A percentile compares a stretch with the other conserved stretches of the same genome.
Conservation (phyloP, 2,329 filamentous ascomycete species). For the Microdochium trichocladiopsis region DNA sequence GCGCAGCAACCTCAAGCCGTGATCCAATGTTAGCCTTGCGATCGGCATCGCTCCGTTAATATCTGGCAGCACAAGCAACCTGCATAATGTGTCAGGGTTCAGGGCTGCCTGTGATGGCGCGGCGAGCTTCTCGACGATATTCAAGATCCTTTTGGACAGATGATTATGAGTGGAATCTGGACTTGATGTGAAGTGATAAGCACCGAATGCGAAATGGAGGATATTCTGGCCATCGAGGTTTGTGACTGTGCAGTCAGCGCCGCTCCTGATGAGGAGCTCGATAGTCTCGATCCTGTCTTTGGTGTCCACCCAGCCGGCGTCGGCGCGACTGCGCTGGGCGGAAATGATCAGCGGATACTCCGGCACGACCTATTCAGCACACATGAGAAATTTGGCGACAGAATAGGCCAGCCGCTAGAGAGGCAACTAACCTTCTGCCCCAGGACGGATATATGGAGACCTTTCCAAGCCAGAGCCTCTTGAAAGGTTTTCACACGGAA, state of each 20-base stretch:
- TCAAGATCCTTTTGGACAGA: neutral
- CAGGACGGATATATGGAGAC: conserved; percentile 3
- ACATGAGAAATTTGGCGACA: neutral
- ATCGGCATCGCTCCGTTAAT: neutral
- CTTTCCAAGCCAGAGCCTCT: conserved; percentile 6
- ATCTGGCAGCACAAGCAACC: neutral
- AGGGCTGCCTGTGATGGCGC: neutral
- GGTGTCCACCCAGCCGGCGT: neutral
- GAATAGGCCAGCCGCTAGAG: neutral
- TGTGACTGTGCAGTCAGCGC: neutral
- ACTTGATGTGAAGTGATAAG: no score
- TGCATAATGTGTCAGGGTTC: neutral
- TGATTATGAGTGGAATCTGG: neutral
- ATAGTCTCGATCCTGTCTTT: neutral
- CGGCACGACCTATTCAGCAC: neutral
- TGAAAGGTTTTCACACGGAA: conserved; percentile 13
- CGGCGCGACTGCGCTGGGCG: neutral
- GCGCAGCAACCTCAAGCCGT: neutral
- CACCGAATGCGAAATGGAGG: neutral
- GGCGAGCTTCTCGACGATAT: neutral
- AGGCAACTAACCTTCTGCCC: neutral
- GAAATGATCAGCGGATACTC: neutral
- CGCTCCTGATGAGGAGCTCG: neutral
- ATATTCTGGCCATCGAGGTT: neutral
- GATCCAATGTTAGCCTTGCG: neutral